Evolutionary conservation across 352 stramenopile genomes (phyloP).

Genomic region (Phytophthora vignae): DNA sequence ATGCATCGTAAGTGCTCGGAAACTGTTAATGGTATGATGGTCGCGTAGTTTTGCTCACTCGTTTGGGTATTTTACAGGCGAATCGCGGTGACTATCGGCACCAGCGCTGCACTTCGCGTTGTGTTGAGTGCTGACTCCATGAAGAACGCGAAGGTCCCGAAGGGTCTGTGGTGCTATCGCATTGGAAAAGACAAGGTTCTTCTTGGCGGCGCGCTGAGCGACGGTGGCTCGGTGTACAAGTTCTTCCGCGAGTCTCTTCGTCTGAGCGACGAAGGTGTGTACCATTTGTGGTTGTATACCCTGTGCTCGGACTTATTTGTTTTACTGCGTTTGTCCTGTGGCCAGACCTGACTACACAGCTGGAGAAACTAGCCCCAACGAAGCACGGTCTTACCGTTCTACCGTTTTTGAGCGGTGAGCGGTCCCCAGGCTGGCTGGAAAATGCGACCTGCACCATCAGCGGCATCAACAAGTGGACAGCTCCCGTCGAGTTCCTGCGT

Average conservation of each 20-base stretch:
- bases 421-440: conserved; percentile 92
- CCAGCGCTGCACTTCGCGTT: conserved; percentile 93
- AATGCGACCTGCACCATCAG: conserved; percentile 92
- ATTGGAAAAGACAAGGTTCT: conserved; percentile 87
- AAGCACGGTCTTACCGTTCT: conserved; percentile 87
- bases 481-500: conserved; percentile 88
- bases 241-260: conserved; percentile 88
- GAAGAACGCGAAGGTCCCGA: conserved; percentile 73
- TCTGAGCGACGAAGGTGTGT: conserved; percentile 54
- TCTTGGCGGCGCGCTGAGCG: conserved; percentile 95
- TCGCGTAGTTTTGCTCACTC: conserved; percentile 4
- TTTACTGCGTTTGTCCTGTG: background rate
- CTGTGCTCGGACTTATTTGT: background rate
- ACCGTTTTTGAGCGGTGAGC: conserved; percentile 94
- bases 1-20: conserved; percentile 57
- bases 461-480: conserved; percentile 93
- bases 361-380: conserved; percentile 62
- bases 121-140: conserved; percentile 69
- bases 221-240: conserved; percentile 96
- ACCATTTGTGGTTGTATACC: background rate
- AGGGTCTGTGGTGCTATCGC: conserved; percentile 95
- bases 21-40: background rate
- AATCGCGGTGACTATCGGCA: conserved; percentile 95
- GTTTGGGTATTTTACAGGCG: conserved; percentile 45
- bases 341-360: conserved; percentile 32